Evolutionary conservation across 495 filamentous ascomycete species (phyloP), one percentile per base, ranked within the genome.

Genomic region (Xylaria sp.): DNA sequence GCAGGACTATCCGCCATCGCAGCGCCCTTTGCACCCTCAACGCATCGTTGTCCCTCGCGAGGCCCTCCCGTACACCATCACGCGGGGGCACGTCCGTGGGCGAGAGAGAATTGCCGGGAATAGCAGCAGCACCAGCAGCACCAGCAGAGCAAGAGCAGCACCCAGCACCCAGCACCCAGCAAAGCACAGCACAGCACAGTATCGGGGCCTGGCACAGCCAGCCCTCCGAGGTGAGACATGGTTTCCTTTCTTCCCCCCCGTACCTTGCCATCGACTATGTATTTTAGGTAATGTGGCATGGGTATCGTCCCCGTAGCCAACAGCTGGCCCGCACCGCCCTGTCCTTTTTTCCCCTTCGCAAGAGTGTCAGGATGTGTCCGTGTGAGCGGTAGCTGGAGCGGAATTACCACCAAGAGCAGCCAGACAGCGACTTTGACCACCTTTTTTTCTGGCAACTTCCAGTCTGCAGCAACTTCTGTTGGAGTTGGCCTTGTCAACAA

Each of bases 321-420:
- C 77, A 69, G 74, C 72, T 77, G 74, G 75, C 76, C 77, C 77
- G 77, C 77, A 79, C 75, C 74, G 77, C 77, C 77, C 77, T 79
- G 72, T 68, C 71, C 76, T 74, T 72, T 77, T 76, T 76, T 76
- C 50, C 58, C 52, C 46, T 66, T 61, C 33, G 50, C 50, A 65
- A 35, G 50, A 71, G 69, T 63, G 69, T 71, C 69, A 71, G 69
- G 48, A 26, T 65, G 52, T 58, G 69, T 48, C 69, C 61, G 69
- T 71, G 69, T 71, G 69, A 58, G 48, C 69, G 50, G 52, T 62
- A 65, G 69, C 69, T 57, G 53, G 46, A 61, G 53, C 66, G 35
- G 52, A 48, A 53, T 61, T 73, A 61, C 67, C 40, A 71, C 63
- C 69, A 69, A 63, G 68, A 71, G 50, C 69, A 78, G 74, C 72